Percentiles rank a stretch among this genome's conserved stretches.
These are phyloP conservation scores for Cyberlindnera maritima DNA, from an alignment of 805 yeast species.

Conservation along the genomic window DNA sequence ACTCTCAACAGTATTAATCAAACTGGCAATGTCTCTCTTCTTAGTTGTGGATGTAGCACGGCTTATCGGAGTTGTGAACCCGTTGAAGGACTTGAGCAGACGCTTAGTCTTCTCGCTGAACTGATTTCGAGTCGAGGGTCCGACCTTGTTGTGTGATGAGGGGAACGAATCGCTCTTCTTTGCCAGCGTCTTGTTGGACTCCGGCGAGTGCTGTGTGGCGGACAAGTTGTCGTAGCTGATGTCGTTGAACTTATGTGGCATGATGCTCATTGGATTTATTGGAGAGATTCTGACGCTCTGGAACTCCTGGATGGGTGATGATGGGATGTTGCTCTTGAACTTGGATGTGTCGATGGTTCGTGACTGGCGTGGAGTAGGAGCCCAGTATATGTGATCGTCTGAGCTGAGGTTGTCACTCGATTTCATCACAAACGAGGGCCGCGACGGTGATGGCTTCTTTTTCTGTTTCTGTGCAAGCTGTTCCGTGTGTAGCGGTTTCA, in stretches of 20 bases:
- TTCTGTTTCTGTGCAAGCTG: neutral
- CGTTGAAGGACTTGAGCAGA: slow-evolving; percentile 6
- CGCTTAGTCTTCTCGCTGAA: slow-evolving; percentile 7
- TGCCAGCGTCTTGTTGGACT: slow-evolving; percentile 5
- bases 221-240: slow-evolving; percentile 24
- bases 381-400: slow-evolving; percentile 30
- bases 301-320: slow-evolving; percentile 23
- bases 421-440: slow-evolving; percentile 5
- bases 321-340: slow-evolving; percentile 16
- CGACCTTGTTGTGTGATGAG: slow-evolving; percentile 3
- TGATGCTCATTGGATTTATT: slow-evolving; percentile 15
- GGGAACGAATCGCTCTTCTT: slow-evolving; percentile 17
- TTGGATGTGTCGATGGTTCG: slow-evolving; percentile 6
- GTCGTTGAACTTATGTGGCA: slow-evolving; percentile 19
- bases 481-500: neutral
- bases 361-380: slow-evolving; percentile 24
- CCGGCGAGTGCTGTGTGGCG: slow-evolving; percentile 19
- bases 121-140: neutral
- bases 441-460: slow-evolving; percentile 2
- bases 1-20: slow-evolving; percentile 19
- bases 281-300: slow-evolving; percentile 13
- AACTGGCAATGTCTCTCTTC: slow-evolving; percentile 18
- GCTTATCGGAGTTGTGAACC: slow-evolving; percentile 12
- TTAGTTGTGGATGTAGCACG: slow-evolving; percentile 5
- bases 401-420: slow-evolving; percentile 20